Evolutionary conservation across 305 asterid genomes (phyloP), one percentile per base, ranked within the genome.

Genomic region (Fraxinus paxiana): DNA sequence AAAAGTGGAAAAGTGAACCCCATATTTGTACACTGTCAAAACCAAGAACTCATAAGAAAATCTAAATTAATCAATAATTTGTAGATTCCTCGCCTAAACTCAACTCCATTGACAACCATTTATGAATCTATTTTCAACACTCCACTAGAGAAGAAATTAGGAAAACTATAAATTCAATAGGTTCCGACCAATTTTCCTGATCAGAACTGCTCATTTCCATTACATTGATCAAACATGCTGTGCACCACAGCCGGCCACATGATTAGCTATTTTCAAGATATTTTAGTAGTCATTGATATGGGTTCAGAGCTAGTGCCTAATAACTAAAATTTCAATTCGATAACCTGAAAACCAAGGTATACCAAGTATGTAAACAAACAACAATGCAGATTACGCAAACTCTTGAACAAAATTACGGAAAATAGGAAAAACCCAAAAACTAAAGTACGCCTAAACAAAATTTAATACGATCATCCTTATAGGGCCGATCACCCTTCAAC

Each of bases 401-500:
- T 61, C 34, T 75, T 65, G 18, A 76, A 20, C 72, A 59, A 81
- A 3, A 80, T 41, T 48, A 84, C 70, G 75, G n/a, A 81, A 34
- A 78, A 41, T 73, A 33, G 75, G 71, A 78, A 9, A 84, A 77
- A 43, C 61, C 82, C 76, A 20, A 8, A 73, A 38, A 73, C 30
- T 8, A 63, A 34, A 13, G 54, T 61, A 10, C 33, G n/a, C 31
- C 35, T 34, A 43, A 73, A 73, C 61, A 51, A 75, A 81, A 79
- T 81, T 79, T 13, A 28, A 56, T 77, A 85, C 76, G 82, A 81
- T 77, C 65, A 78, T 78, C 24, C 78, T 75, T 76, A 51, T 28
- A 12, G 17, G 54, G 15, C 54, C 48, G 88, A 87, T 87, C 84
- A 85, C 73, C 82, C 54, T 15, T 4, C 17, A 72, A 78, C 77